Conservation (phyloP, 129 eudicot genomes). For the Dittrichia graveolens region DNA sequence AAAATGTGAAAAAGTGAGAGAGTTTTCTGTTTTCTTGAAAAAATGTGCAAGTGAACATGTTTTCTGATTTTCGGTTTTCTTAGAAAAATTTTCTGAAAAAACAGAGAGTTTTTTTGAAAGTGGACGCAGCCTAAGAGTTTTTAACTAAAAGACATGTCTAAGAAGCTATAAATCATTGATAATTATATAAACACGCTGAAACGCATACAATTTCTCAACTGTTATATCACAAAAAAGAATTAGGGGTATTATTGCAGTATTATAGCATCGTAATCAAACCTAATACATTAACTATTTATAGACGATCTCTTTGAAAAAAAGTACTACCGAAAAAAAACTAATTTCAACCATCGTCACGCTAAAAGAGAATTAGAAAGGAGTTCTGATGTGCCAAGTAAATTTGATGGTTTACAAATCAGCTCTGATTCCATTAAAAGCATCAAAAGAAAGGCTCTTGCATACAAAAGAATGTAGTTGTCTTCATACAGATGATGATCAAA, state of each 20-base stretch:
- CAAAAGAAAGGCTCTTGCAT: constrained; percentile 25
- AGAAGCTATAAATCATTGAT: too few relatives aligned
- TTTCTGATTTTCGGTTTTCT: too few relatives aligned
- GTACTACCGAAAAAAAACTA: background rate
- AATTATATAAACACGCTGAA: background rate
- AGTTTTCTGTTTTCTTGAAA: too few relatives aligned
- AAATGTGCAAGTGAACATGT: too few relatives aligned
- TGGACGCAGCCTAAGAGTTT: too few relatives aligned
- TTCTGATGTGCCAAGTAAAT: background rate
- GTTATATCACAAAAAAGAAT: background rate
- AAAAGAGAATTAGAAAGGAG: background rate
- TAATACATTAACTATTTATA: background rate
- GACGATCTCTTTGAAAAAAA: background rate
- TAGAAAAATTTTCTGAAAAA: too few relatives aligned
- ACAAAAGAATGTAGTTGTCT: constrained; percentile 25
- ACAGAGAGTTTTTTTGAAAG: too few relatives aligned
- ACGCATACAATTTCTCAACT: background rate
- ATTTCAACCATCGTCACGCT: background rate
- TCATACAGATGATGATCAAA: constrained; percentile 24
- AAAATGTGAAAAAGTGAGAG: too few relatives aligned
- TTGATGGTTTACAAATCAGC: background rate
- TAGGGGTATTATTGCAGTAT: background rate
- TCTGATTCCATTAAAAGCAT: constrained; percentile 8
- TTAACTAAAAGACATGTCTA: too few relatives aligned
- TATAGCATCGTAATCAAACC: background rate